Evolutionary conservation across 2,329 filamentous ascomycete species (phyloP).

Genomic region (Botryotinia narcissicola): DNA sequence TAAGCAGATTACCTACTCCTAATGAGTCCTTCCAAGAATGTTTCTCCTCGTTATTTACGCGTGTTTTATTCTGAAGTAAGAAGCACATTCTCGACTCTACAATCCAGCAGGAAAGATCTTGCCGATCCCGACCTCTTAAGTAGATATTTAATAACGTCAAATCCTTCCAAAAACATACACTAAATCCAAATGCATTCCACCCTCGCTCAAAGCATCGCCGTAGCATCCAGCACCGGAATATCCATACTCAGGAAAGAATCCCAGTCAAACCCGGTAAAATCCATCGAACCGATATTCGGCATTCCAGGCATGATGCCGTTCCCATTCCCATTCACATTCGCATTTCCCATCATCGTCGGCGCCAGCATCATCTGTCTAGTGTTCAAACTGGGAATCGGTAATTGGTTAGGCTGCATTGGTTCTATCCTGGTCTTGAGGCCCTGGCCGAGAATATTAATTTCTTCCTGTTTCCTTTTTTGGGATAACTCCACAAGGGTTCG

Average conservation of each 20-base stretch:
- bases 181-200: neutral
- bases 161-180: neutral
- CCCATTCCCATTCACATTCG: neutral
- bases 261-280: constrained; percentile 18
- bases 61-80: too few relatives aligned
- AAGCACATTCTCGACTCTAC: too few relatives aligned
- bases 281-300: neutral
- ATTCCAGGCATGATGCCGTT: neutral
- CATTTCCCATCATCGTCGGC: constrained; percentile 2
- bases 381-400: neutral
- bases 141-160: neutral
- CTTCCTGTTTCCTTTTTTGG: constrained; percentile 24
- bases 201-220: neutral
- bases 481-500: constrained; percentile 28
- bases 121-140: neutral
- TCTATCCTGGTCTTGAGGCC: neutral
- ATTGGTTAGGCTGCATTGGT: neutral
- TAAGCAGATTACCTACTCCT: too few relatives aligned
- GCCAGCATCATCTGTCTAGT: neutral
- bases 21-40: too few relatives aligned
- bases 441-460: constrained; percentile 15
- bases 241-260: constrained; percentile 19
- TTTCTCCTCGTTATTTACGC: too few relatives aligned
- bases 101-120: too few relatives aligned
- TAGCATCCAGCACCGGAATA: constrained; percentile 18